Base-by-base conservation (phyloP, 176 grass and related monocot species). In the Pontederia crassipes region DNA sequence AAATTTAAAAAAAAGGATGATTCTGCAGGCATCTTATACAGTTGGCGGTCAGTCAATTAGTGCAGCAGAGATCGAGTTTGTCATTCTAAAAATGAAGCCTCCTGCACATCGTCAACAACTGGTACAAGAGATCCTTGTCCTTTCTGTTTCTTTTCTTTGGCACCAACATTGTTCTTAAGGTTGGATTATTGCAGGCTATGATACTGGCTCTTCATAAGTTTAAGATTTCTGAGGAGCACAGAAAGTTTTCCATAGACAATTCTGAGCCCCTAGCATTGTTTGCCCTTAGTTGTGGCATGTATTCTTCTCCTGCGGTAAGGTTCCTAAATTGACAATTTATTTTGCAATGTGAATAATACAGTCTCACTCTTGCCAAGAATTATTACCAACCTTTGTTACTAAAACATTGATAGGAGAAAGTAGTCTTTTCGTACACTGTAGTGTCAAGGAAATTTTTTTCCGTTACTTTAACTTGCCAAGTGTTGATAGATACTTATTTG, bases 41-140 rank as follows among this genome's bases (percentile, higher is more conserved):
- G 78, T 98, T 17, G 93, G 87, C 58, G 79, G 93, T 15, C 93
- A 81, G 52, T 98, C 87, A 28, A 71, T 98, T 48, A 98, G 93
- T 75, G 93, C 87, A 83, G 93, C 93, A 16, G 93, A 98, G 65
- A 98, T 98, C 72, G 93, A 98, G 67, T 98, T 79, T 68, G 87
- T 98, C 40, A 89, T 98, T 80, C 75, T 98, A 71, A 98, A 98
- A 75, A 78, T 83, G 87, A 98, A 92, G 61, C 78, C 93, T 70
- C 93, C 87, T 66, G 82, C 77, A 50, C 81, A 92, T 52, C 93
- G 87, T 1, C 93, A 87, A 28, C 93, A 98, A 52, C 84, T 98
- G 71, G 93, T 98, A 89, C 58, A 78, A 12, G 2, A 59, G 54
- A 15, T 15, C 7, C 17, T 24, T 50, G 11, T 27, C 0, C 62